Evolutionary conservation across 2,329 filamentous ascomycete genomes (phyloP), one percentile per base, ranked within the genome.

Genomic region (Pleomassaria siparia): DNA sequence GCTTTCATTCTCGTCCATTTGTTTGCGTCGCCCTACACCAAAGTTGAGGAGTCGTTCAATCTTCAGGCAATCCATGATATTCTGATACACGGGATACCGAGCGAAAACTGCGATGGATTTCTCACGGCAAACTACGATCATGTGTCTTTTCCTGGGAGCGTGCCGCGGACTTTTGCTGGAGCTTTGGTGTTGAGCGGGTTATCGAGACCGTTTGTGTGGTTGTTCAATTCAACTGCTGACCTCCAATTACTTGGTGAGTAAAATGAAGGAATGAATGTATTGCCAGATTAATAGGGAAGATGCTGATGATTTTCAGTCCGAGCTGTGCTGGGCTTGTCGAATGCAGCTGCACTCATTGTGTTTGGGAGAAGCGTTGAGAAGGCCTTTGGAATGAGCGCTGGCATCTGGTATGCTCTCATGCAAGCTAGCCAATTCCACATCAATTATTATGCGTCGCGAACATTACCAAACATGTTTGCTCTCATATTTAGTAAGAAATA

Each of bases 11-110:
- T 88, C 49, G 46, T 87, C 45, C 89, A 96, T 70, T 82, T 95
- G 46, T 64, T 84, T 51, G 68, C 84, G 20, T 84, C 91, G 10
- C 94, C 94, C 1, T 92, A 95, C 75, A 96, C 91, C 47, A 99
- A 99, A 72, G 94, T 99, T 50, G 94, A 99, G 71, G 94, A 99
- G 72, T 97, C 92, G 0, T 97, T 99, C 81, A 96, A 96, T 70
- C 84, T 97, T 49, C 94, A 99, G 71, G 94, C 94, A 5, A 82
- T 85, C 2, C 94, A 97, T 71, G 94, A 99, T 69, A 87, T 99
- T 28, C 72, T 96, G 50, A 80, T 82, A 29, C 90, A 94, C 67
- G 91, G 91, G 20, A 83, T 89, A 1, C 89, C 89, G 0, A 79
- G 76, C 1, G 67, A 72, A 16, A 76, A 85, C 57, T 67, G 80